These are phyloP conservation scores for Xylariales sp. DNA, from an alignment of 2,329 filamentous ascomycete genomes.

Conservation along the genomic window DNA sequence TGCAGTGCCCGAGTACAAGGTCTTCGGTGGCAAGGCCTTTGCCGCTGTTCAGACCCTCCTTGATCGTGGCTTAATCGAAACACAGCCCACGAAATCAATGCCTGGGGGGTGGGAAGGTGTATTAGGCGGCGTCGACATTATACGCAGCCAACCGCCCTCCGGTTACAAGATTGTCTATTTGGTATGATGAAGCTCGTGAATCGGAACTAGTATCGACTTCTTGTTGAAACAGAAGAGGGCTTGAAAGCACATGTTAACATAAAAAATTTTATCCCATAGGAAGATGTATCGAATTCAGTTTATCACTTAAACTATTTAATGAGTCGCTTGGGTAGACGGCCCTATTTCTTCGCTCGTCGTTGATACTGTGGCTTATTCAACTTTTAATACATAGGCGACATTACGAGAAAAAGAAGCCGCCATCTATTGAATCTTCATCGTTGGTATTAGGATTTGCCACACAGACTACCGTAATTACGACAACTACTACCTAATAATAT, in stretches of 20 bases:
- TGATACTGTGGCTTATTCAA: too few relatives aligned
- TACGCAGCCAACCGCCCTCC: constrained; percentile 27
- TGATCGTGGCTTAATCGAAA: constrained; percentile 29
- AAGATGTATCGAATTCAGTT: too few relatives aligned
- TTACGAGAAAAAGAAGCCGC: too few relatives aligned
- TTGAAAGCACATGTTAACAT: not conserved
- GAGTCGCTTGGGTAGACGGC: too few relatives aligned
- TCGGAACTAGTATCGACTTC: not conserved
- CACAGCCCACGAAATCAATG: constrained; percentile 38
- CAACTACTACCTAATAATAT: too few relatives aligned
- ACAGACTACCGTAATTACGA: too few relatives aligned
- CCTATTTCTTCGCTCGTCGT: too few relatives aligned
- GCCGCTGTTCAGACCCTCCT: constrained; percentile 30
- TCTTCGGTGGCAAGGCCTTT: constrained; percentile 24
- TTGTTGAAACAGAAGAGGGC: not conserved
- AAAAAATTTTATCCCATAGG: too few relatives aligned
- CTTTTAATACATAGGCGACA: too few relatives aligned
- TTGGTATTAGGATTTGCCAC: too few relatives aligned
- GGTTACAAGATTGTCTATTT: constrained; percentile 33
- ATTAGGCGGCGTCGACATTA: constrained; percentile 30
- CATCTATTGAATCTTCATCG: too few relatives aligned
- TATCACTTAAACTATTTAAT: too few relatives aligned
- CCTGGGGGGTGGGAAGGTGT: constrained; percentile 38
- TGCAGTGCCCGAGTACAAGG: constrained; percentile 14
- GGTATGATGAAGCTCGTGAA: constrained; percentile 39